Base-by-base conservation (phyloP, 768 basidiomycete genomes). In the Albatrellus ellisii region DNA sequence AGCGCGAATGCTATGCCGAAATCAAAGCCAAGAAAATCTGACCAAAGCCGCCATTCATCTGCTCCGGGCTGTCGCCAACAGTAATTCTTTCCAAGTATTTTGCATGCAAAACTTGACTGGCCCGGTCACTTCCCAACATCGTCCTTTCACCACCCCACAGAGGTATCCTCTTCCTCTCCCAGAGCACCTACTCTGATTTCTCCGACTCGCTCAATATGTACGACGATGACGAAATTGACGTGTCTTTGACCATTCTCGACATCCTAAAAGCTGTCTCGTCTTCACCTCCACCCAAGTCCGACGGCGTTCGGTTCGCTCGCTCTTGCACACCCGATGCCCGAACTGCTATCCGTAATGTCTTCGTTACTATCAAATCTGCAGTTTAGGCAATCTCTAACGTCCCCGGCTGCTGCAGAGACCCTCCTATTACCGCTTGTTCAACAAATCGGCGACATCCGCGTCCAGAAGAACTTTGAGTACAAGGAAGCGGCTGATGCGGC, bases 141-240 rank as follows among this genome's bases (percentile, higher is more conserved):
- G 74, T 98, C 21, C 75, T 97, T 5, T 66, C 73, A 18, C 75
- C 97, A 25, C 90, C 94, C 15, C 81, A 87, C 43, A 69, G 94
- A 6, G 85, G 83, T 27, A 90, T 87, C 51, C 75, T 84, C 17
- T 95, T 91, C 58, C 71, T 99, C 32, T 83, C 92, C 1, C 81
- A 91, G 59, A 77, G 86, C 11, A 70, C 85, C 24, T 97, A 92
- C 57, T 78, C 83, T 27, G 71, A 91, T 36, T 70, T 99, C 48
- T 78, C 91, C 26, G 80, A 82, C 49, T 68, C 97, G 4, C 79
- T 97, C 47, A 57, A 71, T 17, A 64, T 69, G 38, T 75, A 76
- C 35, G 69, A 66, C 35, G 17, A 18, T 14, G 20, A 15, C 5
- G 65, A 67, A 3, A 65, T 62, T 46, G 64, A 66, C 46, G 57